Conservation (phyloP, 257 asterid species). For the Leptodermis oblonga region DNA sequence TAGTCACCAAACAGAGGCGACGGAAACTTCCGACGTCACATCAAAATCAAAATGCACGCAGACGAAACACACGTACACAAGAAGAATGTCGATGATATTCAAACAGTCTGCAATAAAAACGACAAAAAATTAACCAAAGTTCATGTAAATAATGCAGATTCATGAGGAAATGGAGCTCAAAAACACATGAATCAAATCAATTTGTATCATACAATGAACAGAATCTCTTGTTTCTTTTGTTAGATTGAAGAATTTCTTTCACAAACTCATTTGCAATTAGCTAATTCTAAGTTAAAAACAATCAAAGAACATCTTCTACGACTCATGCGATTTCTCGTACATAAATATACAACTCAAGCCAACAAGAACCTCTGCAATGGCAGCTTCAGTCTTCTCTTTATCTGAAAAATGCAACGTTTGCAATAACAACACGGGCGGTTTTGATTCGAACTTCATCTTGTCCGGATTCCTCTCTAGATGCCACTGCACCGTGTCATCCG, state of each 20-base stretch:
- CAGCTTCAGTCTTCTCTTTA: slow-evolving; percentile 83
- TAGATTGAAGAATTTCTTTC: background rate
- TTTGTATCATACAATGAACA: too few species aligned
- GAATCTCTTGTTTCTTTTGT: too few species aligned
- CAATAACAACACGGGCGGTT: slow-evolving; percentile 44
- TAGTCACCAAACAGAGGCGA: too few species aligned
- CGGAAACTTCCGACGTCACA: background rate
- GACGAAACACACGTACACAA: too few species aligned
- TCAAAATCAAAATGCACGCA: too few species aligned
- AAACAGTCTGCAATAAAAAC: too few species aligned
- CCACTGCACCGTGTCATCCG: slow-evolving; percentile 66
- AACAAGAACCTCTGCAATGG: slow-evolving; percentile 76
- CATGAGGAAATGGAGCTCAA: too few species aligned
- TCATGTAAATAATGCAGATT: background rate
- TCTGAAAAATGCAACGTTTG: slow-evolving; percentile 78
- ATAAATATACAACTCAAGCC: slow-evolving; percentile 70
- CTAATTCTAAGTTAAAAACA: background rate
- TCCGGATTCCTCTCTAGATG: slow-evolving; percentile 65
- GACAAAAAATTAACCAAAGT: background rate
- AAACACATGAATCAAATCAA: too few species aligned
- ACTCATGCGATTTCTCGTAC: slow-evolving; percentile 42
- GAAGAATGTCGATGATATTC: too few species aligned
- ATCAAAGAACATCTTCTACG: background rate
- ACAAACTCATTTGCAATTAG: background rate
- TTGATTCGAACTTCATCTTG: slow-evolving; percentile 55